These are phyloP conservation scores for Triangularia verruculosa DNA, from an alignment of 2,329 filamentous ascomycete genomes.

Conservation along the genomic window DNA sequence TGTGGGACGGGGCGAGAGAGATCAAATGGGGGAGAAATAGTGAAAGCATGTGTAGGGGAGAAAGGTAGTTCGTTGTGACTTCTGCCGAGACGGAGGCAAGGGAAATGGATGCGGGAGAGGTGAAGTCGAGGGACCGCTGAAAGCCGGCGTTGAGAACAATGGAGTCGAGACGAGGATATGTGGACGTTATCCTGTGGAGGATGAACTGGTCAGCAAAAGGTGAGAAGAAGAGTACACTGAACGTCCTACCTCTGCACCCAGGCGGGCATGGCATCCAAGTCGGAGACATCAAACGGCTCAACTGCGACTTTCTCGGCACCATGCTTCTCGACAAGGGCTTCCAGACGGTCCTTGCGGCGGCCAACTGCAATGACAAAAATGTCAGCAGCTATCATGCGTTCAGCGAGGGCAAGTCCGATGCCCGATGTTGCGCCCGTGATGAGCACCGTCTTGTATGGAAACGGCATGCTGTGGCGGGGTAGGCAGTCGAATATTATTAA, in stretches of 20 bases:
- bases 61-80: slow-evolving; percentile 27
- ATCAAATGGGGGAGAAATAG: slow-evolving; percentile 26
- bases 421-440: slow-evolving; percentile 54
- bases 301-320: slow-evolving; percentile 42
- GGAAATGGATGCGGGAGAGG: slow-evolving; percentile 36
- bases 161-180: slow-evolving; percentile 51
- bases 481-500: too few relatives aligned
- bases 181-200: slow-evolving; percentile 32
- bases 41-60: slow-evolving; percentile 21
- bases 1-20: slow-evolving; percentile 32
- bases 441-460: slow-evolving; percentile 54
- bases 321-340: slow-evolving; percentile 47
- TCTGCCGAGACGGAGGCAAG: slow-evolving; percentile 36
- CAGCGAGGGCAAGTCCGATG: slow-evolving; percentile 49
- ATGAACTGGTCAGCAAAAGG: background rate
- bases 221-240: background rate
- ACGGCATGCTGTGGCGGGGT: slow-evolving; percentile 40
- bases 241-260: slow-evolving; percentile 39
- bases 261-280: slow-evolving; percentile 39
- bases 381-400: slow-evolving; percentile 41
- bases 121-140: slow-evolving; percentile 48
- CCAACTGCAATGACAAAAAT: slow-evolving; percentile 55
- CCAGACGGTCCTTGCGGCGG: slow-evolving; percentile 51
- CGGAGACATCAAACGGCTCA: slow-evolving; percentile 46
- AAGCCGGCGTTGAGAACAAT: slow-evolving; percentile 57